Evolutionary conservation across 1,139 yeast species (phyloP).

Genomic region (Candida smagusa): DNA sequence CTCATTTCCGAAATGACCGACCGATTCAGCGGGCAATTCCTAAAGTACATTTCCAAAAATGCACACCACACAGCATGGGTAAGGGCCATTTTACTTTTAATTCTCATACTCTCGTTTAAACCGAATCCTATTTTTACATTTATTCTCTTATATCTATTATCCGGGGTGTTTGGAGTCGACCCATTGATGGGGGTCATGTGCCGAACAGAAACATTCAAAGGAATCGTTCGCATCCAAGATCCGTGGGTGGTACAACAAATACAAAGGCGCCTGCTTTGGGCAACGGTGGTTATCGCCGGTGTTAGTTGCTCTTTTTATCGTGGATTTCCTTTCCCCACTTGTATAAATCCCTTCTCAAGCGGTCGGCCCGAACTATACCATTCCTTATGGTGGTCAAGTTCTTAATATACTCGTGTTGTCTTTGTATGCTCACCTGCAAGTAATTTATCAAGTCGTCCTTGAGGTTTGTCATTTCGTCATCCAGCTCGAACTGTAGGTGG

Average conservation of each 20-base stretch:
- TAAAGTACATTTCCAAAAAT: too few relatives aligned
- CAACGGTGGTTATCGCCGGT: too few relatives aligned
- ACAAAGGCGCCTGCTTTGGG: too few relatives aligned
- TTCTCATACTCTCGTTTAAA: too few relatives aligned
- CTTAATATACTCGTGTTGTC: conserved; percentile 87
- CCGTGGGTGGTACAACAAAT: not conserved
- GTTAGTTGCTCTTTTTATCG: conserved; percentile 48
- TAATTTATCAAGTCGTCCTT: conserved; percentile 44
- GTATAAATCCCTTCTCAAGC: conserved; percentile 63
- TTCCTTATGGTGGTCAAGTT: conserved; percentile 68
- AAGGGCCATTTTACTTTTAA: too few relatives aligned
- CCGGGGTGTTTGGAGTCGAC: not conserved
- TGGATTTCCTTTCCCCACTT: conserved; percentile 87
- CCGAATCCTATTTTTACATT: too few relatives aligned
- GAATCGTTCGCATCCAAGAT: not conserved
- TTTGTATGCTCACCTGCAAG: conserved; percentile 59
- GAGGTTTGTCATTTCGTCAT: conserved; percentile 26
- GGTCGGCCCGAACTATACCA: conserved; percentile 74
- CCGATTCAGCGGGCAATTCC: too few relatives aligned
- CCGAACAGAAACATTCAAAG: not conserved
- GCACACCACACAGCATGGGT: too few relatives aligned
- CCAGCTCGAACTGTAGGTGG: conserved; percentile 27
- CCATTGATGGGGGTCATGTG: not conserved
- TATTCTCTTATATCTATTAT: too few relatives aligned
- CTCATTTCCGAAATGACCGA: too few relatives aligned